Evolutionary conservation across 176 grass and related monocot genomes (phyloP), one percentile per base, ranked within the genome.

Genomic region (Lolium multiflorum): DNA sequence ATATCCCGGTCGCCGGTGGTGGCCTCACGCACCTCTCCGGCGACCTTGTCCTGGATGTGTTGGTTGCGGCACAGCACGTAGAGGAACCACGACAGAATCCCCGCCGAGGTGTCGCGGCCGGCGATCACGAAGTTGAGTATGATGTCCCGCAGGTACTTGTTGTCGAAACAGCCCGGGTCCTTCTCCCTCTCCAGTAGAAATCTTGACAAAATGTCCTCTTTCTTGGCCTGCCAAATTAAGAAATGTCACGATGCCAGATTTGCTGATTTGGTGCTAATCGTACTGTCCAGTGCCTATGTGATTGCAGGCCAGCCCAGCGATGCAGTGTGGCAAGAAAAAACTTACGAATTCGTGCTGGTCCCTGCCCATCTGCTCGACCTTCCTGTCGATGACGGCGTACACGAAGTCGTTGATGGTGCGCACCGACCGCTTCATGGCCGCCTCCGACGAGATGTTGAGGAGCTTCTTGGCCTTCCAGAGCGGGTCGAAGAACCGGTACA

Each of bases 91-190:
- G 92, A 90, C 24, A 97, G 55, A 0, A 92, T 92, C 15, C 87
- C 92, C 9, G 89, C 89, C 17, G 89, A 87, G 4, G 89, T 97
- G 88, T 97, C 94, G 64, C 91, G 92, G 58, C 94, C 91, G 20
- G 94, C 91, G 85, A 89, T 84, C 18, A 97, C 62, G 26, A 97
- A 93, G 86, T 94, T 97, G 1, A 97, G 70, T 38, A 97, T 92
- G 82, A 96, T 93, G 69, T 96, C 94, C 61, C 94, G 85, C 6
- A 96, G 66, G 49, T 96, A 96, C 56, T 82, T 89, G 70, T 91
- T 50, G 83, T 84, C 81, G 31, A 96, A 88, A 58, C 38, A 85
- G 37, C 87, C 59, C 0, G 85, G 84, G 37, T 87, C 74, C 9
- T 76, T 77, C 63, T 86, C 85, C 61, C 88, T 84, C 81, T 97